Base-by-base conservation (phyloP, 768 basidiomycete species). In the Chalciporus chontae region DNA sequence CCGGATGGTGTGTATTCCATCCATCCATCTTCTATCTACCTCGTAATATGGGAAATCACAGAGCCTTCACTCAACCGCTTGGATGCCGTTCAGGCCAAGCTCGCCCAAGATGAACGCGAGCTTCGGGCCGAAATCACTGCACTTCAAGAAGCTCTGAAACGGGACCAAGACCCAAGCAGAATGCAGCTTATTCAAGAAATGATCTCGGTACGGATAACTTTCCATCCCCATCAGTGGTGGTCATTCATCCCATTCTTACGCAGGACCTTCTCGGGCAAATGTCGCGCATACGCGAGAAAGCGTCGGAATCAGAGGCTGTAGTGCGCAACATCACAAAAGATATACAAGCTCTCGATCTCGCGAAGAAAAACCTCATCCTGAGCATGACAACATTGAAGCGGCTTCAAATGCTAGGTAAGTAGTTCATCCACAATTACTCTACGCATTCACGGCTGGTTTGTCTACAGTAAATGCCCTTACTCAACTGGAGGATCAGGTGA, bases 301-400 rank as follows among this genome's bases (percentile, higher is more conserved):
- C 95, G 0, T 90, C 92, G 1, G 96, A 99, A 65, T 94, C 92
- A 3, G 96, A 98, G 61, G 93, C 93, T 2, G 91, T 98, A 42
- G 96, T 98, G 21, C 79, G 88, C 46, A 84, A 91, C 58, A 96
- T 98, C 56, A 99, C 96, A 2, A 87, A 90, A 56, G 96, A 99
- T 68, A 98, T 99, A 42, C 94, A 97, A 65, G 81, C 87, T 5
- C 76, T 99, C 27, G 96, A 98, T 66, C 72, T 89, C 31, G 94
- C 92, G 15, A 97, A 98, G 78, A 86, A 84, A 71, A 96, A 98
- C 62, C 78, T 99, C 43, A 85, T 90, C 17, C 71, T 81, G 21
- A 90, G 89, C 59, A 94, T 98, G 82, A 94, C 89, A 6, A 85
- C 85, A 2, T 69, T 98, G 59, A 93, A 91, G 69, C 73, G 93